Evolutionary conservation across 2,329 filamentous ascomycete species (phyloP), one percentile per base, ranked within the genome.

Genomic region (Aspergillus calidoustus): DNA sequence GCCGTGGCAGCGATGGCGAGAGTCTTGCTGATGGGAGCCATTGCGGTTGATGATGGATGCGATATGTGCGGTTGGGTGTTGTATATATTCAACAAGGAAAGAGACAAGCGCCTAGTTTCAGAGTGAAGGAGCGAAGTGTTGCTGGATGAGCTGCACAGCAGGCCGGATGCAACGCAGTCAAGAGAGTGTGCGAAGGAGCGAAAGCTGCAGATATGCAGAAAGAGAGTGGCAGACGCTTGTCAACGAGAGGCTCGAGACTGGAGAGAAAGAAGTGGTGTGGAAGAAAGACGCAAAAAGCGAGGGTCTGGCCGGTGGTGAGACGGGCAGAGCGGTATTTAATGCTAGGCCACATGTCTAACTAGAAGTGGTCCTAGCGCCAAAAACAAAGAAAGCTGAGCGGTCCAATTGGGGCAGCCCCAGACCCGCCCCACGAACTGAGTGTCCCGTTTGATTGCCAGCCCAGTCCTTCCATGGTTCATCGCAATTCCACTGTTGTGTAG

Each of bases 21-120:
- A 63, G 74, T 66, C 71, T 78, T 78, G 63, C 69, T 63, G 63
- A 77, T 66, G 52, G 75, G 75, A 57, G 76, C 75, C 76, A 78
- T 78, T 71, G 60, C 61, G 38, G 30, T 54, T 59, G 54, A 47
- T 43, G 47, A 28, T 60, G 50, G 47, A 55, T 23, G 56, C 15
- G 47, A 31, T 58, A 56, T 60, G 50, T 61, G 63, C 50, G 57
- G 56, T 54, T 38, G 52, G 58, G 50, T 60, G 38, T 66, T 55
- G 48, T 56, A 48, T 56, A 48, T 46, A 60, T 47, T 28, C 49
- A 38, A 56, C 51, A 53, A 43, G 62, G 63, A 54, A 59, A 61
- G 25, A 56, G 61, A 54, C 52, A 49, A 54, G 47, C 60, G 57
- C 52, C 41, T 48, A 54, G 52, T 48, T 48, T 54, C 52, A 43